Base-by-base conservation (phyloP, 345 rosid genomes). In the Excoecaria agallocha region DNA sequence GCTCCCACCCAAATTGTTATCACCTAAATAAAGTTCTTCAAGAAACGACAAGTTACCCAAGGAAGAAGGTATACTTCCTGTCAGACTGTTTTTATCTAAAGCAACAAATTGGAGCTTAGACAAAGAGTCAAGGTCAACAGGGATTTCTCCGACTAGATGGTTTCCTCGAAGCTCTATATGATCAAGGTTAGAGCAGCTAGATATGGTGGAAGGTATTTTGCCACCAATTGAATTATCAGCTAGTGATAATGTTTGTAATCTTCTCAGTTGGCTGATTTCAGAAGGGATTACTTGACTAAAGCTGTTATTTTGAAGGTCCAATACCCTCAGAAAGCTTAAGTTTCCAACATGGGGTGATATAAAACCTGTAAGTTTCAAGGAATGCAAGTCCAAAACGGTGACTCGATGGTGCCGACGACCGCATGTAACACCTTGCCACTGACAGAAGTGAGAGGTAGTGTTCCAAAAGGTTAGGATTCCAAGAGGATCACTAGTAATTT, bases 321-420 rank as follows among this genome's bases (percentile, higher is more conserved):
- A 0, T 4, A 30, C 25, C 12, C 51, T 35, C 13, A 76, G 62
- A 30, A 71, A 77, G 66, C 58, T 66, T 4, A 78, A 48, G 43
- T 78, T 78, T 1, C 74, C 77, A 8, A 78, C 3, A 4, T 58
- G 56, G 10, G 81, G 81, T 15, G 81, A 66, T 20, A 78, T 30
- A 30, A 30, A 35, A 62, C 66, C 46, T 37, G 22, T 1, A 62
- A 62, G 66, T 1, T 35, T 35, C 22, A 17, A 37, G 1, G 45
- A 62, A 62, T 6, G 0, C 5, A 62, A 17, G 3, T 62, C 46
- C 41, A 62, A 17, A 22, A 1, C 17, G 11, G 13, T 17, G 1
- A 62, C 66, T 35, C 66, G 46, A 0, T 5, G 20, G 7, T 62
- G 66, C 10, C 22, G 45, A 5, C 3, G 16, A 38, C 22, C 46